Evolutionary conservation across 352 stramenopile genomes (phyloP).

Genomic region (Pythium utonaiense): DNA sequence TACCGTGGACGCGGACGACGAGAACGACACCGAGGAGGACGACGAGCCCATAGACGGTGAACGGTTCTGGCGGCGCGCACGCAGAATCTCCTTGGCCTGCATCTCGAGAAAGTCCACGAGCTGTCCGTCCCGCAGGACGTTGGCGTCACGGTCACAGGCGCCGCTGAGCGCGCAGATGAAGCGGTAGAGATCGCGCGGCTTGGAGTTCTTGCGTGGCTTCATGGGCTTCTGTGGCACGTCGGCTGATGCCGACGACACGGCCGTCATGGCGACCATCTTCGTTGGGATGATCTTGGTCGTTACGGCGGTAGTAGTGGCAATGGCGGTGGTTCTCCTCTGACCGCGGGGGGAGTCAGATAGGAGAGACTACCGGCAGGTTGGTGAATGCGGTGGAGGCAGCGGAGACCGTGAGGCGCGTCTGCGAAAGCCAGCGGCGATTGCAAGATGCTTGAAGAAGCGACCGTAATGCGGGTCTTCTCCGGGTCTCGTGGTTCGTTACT

Average conservation of each 20-base stretch:
- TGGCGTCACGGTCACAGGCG: conserved; percentile 53
- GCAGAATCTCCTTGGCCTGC: conserved; percentile 50
- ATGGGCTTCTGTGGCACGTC: background rate
- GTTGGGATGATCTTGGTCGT: background rate
- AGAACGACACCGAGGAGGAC: conserved; percentile 16
- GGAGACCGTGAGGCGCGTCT: background rate
- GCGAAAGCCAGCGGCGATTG: background rate
- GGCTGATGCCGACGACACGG: conserved; percentile 20
- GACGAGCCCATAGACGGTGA: conserved; percentile 8
- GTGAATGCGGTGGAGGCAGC: background rate
- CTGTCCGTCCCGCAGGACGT: conserved; percentile 63
- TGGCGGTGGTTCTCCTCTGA: background rate
- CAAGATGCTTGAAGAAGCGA: background rate
- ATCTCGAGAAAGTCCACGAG: conserved; percentile 64
- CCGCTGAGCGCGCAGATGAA: conserved; percentile 55
- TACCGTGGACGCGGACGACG: conserved; percentile 1
- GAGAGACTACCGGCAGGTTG: background rate
- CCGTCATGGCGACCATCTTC: conserved; percentile 18
- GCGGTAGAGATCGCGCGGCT: conserved; percentile 19
- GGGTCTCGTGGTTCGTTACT: background rate
- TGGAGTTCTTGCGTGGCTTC: background rate
- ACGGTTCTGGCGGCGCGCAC: conserved; percentile 23
- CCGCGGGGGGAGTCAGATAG: background rate
- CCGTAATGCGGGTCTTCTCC: background rate
- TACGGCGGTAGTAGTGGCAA: background rate